Base-by-base conservation (phyloP, 768 basidiomycete species). In the Suillus weaverae region DNA sequence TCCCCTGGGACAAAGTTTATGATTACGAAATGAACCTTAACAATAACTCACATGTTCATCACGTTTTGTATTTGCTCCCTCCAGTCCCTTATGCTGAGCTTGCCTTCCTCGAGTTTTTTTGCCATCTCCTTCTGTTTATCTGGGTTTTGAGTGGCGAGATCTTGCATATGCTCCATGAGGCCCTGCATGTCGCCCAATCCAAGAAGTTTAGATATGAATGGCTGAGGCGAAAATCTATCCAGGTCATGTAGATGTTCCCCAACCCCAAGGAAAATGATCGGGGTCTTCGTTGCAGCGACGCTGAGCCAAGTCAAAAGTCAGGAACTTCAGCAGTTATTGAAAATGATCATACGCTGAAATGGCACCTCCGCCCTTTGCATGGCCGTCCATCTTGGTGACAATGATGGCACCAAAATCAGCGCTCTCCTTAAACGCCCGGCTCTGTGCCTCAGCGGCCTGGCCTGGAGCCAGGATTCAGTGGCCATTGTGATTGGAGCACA, bases 331-430 rank as follows among this genome's bases (percentile, higher is more conserved):
- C 39, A 54, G 26, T 20, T 22, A 38, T 56, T 30, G 38, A 48
- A 9, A 16, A 36, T 41, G 48, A 26, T 84, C 95, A 65, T 79
- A 98, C 97, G 97, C 97, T 53, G 97, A 99, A 66, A 99, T 99
- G 36, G 97, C 97, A 30, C 97, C 97, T 76, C 97, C 97, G 63
- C 97, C 97, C 75, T 97, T 99, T 1, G 97, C 97, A 71, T 99
- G 97, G 5, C 97, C 97, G 70, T 99, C 97, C 89, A 99, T 94
- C 80, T 99, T 99, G 13, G 97, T 99, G 18, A 99, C 97, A 65
- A 99, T 97, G 69, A 99, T 99, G 2, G 97, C 97, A 64, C 97
- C 97, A 74, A 99, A 99, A 74, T 97, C 88, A 26, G 95, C 93
- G 66, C 91, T 94, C 67, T 99, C 97, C 78, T 99, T 99, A 84